phyloP scores from a whole-genome alignment of 352 stramenopile species.

The Globisporangium paddicum region DNA sequence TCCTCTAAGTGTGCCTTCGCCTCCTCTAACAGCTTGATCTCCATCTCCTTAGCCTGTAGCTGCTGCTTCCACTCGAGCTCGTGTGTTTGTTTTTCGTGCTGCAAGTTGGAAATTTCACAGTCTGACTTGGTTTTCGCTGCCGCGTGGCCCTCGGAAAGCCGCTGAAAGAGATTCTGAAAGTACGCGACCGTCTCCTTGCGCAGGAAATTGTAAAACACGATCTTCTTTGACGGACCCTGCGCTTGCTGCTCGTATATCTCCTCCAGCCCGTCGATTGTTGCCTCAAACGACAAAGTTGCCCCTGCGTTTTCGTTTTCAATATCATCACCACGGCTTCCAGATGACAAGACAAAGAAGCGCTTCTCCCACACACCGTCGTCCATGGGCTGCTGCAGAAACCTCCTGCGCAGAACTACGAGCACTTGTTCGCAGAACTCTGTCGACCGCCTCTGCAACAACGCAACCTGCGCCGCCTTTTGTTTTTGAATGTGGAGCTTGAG shows the following conservation, averaged over 20 bases:
- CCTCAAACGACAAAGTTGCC: constrained; percentile 14
- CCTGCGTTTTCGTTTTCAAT: constrained; percentile 11
- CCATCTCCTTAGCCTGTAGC: constrained; percentile 39
- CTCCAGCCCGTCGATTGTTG: constrained; percentile 46
- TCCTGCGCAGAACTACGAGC: constrained; percentile 26
- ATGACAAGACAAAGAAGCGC: constrained; percentile 2
- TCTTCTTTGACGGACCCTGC: constrained; percentile 63
- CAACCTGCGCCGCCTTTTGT: constrained; percentile 45
- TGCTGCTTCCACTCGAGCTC: constrained; percentile 40
- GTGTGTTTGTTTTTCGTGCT: constrained; percentile 31
- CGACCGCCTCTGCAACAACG: constrained; percentile 53
- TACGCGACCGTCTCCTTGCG: constrained; percentile 46
- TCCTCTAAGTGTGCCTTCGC: constrained; percentile 51
- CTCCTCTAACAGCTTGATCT: constrained; percentile 39
- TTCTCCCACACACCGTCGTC: constrained; percentile 37
- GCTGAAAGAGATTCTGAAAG: constrained; percentile 42
- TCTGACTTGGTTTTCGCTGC: constrained; percentile 24
- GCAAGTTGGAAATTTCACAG: constrained; percentile 22
- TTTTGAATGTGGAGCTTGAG: constrained; percentile 72
- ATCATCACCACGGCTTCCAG: neutral
- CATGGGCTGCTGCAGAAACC: constrained; percentile 38
- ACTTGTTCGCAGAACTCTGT: constrained; percentile 46
- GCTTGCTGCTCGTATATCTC: constrained; percentile 50
- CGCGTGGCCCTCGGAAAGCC: constrained; percentile 24
- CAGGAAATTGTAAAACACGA: constrained; percentile 63